Evolutionary conservation across 805 yeast genomes (phyloP), one percentile per base, ranked within the genome.

Genomic region (Nematodospora valgi): DNA sequence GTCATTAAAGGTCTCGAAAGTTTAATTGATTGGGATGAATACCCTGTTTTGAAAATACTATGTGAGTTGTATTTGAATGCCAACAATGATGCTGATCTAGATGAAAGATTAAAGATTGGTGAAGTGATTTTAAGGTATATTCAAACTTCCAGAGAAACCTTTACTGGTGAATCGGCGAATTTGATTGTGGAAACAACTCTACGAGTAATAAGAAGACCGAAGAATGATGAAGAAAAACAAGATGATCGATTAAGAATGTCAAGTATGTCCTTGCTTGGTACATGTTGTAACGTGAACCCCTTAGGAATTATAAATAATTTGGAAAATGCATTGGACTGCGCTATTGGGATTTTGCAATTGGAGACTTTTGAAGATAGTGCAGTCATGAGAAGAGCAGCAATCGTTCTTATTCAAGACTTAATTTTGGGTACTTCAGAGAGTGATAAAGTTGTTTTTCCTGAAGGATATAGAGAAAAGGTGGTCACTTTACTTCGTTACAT

Each of bases 231-330:
- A n/a, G 45, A 55, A 4, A 52, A 57, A 14, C 59, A 38, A 3
- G 95, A 87, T 43, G 64, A 70, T 39, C 70, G 80, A 25, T 44
- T 88, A 25, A 67, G 97, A 45, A 80, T 87, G 83, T 89, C 97
- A 2, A 76, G 96, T 0, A 73, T 89, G 78, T 85, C 96, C 0
- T 56, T 93, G 10, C 54, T 91, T n/a, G 96, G 97, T 19, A 62
- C 74, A 5, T 64, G 83, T 23, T 74, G 88, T 48, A 74, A 75
- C 43, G 62, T 62, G 1, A 77, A 78, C 40, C 80, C 88, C 1
- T 35, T 59, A 5, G 84, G 82, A 0, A 47, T 86, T 1, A 26
- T 63, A 0, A 49, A 56, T 1, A 61, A 68, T 38, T 58, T 87
- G 8, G 52, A 56, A 1, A 83, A 80, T 33, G 70, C 82, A 6